Percentiles rank a stretch among this genome's conserved stretches.
Evolutionary conservation across 2,329 filamentous ascomycete species (phyloP).

Genomic region (Pestalotiopsis sp.): DNA sequence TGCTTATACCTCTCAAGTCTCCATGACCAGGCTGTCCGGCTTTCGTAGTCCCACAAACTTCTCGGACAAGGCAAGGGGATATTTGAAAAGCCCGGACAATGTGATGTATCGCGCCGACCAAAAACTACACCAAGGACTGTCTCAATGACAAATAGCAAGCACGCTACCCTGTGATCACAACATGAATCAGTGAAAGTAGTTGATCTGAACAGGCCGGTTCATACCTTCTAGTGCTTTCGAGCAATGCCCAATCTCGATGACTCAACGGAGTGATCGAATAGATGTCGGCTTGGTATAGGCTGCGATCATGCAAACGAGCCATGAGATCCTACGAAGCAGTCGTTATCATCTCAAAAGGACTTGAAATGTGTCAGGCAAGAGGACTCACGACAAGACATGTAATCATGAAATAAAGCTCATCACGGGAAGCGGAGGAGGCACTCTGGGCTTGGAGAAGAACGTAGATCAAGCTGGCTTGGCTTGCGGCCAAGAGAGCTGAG

Average conservation of each 20-base stretch:
- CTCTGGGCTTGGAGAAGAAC: conserved; percentile 24
- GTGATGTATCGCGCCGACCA: neutral
- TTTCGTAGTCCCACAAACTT: conserved; percentile 23
- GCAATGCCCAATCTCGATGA: neutral
- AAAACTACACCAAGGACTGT: conserved; percentile 18
- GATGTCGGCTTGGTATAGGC: neutral
- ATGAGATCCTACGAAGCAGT: neutral
- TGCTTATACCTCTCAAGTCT: conserved; percentile 16
- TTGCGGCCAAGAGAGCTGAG: conserved; percentile 12
- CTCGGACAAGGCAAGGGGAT: conserved; percentile 18
- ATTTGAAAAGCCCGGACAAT: conserved; percentile 11
- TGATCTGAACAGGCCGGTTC: neutral
- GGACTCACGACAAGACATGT: conserved; percentile 11
- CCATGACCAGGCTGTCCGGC: conserved; percentile 19
- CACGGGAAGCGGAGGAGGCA: conserved; percentile 13
- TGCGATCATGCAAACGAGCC: neutral
- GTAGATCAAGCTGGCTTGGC: conserved; percentile 18
- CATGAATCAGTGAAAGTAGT: neutral
- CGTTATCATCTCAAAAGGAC: neutral
- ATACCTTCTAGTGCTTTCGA: conserved; percentile 11
- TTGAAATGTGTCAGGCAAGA: neutral
- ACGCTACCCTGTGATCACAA: conserved; percentile 12
- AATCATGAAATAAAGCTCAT: conserved; percentile 16
- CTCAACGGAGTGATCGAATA: neutral
- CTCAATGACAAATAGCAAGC: conserved; percentile 19